Evolutionary conservation across 2,329 filamentous ascomycete genomes (phyloP).

Genomic region (Samsoniella hepiali): DNA sequence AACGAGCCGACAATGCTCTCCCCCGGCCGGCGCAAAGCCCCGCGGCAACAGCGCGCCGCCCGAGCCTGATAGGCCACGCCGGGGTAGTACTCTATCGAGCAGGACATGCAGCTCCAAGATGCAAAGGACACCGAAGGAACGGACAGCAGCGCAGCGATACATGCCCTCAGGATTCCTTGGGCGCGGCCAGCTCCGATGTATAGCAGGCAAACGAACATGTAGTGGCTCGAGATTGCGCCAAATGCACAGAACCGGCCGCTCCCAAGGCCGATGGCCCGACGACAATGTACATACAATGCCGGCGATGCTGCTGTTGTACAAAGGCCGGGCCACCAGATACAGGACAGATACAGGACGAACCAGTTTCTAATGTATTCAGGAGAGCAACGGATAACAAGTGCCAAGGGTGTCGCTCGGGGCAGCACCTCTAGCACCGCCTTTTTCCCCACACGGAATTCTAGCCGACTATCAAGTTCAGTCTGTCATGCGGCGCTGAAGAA

Average conservation of each 20-base stretch:
- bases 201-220: background rate
- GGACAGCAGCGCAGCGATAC: background rate
- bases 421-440: background rate
- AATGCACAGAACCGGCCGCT: background rate
- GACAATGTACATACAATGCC: background rate
- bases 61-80: background rate
- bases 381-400: too few relatives aligned
- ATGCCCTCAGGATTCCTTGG: too few relatives aligned
- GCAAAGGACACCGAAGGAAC: background rate
- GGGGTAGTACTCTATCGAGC: background rate
- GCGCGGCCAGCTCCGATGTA: background rate
- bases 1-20: background rate
- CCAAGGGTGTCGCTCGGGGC: background rate
- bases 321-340: too few relatives aligned
- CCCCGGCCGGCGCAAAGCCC: background rate
- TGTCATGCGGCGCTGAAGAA: background rate
- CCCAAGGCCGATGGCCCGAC: slow-evolving; percentile 2
- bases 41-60: background rate
- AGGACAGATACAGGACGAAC: too few relatives aligned
- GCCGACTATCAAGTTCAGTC: background rate
- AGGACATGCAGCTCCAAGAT: background rate
- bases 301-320: too few relatives aligned
- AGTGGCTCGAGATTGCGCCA: background rate
- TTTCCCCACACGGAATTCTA: slow-evolving; percentile 6
- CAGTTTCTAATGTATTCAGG: too few relatives aligned